Conservation (phyloP, 495 filamentous ascomycete species). For the Poronia punctata region DNA sequence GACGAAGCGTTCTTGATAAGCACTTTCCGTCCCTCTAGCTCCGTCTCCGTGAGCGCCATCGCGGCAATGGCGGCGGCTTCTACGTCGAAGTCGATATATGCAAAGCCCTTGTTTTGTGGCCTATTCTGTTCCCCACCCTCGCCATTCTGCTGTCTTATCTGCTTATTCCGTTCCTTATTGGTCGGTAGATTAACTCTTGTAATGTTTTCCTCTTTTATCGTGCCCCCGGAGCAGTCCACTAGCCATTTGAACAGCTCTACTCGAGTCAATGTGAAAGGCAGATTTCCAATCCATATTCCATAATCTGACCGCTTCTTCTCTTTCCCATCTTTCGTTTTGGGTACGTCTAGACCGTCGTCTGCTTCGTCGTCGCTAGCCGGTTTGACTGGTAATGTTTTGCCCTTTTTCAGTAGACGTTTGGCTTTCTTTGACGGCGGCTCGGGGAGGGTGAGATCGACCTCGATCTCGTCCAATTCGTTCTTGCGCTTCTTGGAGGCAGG, state of each 20-base stretch:
- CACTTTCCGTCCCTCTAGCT: conserved; percentile 66
- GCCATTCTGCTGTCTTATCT: conserved; percentile 34
- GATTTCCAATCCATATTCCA: conserved; percentile 94
- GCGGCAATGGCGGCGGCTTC: conserved; percentile 60
- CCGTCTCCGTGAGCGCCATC: conserved; percentile 70
- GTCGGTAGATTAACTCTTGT: conserved; percentile 77
- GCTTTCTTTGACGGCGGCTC: conserved; percentile 93
- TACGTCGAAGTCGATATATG: conserved; percentile 87
- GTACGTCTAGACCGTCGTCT: conserved; percentile 24
- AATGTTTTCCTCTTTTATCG: conserved; percentile 61
- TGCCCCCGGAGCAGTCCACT: conserved; percentile 53
- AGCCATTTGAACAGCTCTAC: conserved; percentile 69
- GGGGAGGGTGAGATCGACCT: conserved; percentile 79
- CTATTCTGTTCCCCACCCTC: conserved; percentile 15
- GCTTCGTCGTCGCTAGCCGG: conserved; percentile 34
- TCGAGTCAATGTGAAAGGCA: conserved; percentile 71
- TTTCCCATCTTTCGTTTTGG: conserved; percentile 25
- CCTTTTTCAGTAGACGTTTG: conserved; percentile 72
- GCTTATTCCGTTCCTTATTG: conserved; percentile 25
- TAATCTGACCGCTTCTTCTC: conserved; percentile 59
- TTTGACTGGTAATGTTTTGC: conserved; percentile 44
- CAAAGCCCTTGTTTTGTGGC: conserved; percentile 71
- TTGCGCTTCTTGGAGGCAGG: conserved; percentile 60
- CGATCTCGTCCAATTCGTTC: conserved; percentile 64
- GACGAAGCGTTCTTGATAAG: conserved; percentile 87